Evolutionary conservation across 2,329 filamentous ascomycete genomes (phyloP), one percentile per base, ranked within the genome.

Genomic region (Chrysosporium queenslandicum): DNA sequence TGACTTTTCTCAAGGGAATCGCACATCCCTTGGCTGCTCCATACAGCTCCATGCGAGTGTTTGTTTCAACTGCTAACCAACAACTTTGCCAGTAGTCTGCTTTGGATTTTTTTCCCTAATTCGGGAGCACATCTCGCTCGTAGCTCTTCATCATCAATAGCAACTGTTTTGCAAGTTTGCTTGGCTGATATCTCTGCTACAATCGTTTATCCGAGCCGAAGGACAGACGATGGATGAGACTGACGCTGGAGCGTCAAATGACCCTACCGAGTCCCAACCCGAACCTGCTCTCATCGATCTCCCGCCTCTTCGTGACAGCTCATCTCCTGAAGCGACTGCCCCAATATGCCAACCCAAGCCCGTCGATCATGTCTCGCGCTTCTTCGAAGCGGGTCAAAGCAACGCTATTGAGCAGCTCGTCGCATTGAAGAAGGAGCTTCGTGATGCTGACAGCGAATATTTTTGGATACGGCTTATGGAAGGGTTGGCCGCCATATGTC

Each of bases 391-490:
- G 4, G 69, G 72, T 9, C 80, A 86, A 63, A 81, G 71, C 66
- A 77, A 78, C 63, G 80, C 80, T 34, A 71, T 78, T 40, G 81
- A 85, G 64, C 71, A 74, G 46, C 65, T 85, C 46, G 73, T 83
- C 23, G 66, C 70, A 25, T 70, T 86, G 53, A 86, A 86, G 65
- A 65, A 70, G 47, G 67, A 68, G 16, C 67, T 86, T 16, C 72
- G 74, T 47, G 68, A 68, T 18, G 70, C 77, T 46, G 73, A 77
- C 47, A 75, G 73, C 1, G 76, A 81, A 54, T 72, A 76, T 46
- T 86, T 86, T 66, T 87, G 82, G 82, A 70, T 69, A 41, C 68
- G 76, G 20, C 68, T 85, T 53, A 79, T 84, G 68, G 77, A 83
- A 61, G 80, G 79, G 40, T 72, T 86, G 60, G 78, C 82, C 42